Base-by-base conservation (phyloP, 179 eudicot genomes). In the Pouteria campechiana region DNA sequence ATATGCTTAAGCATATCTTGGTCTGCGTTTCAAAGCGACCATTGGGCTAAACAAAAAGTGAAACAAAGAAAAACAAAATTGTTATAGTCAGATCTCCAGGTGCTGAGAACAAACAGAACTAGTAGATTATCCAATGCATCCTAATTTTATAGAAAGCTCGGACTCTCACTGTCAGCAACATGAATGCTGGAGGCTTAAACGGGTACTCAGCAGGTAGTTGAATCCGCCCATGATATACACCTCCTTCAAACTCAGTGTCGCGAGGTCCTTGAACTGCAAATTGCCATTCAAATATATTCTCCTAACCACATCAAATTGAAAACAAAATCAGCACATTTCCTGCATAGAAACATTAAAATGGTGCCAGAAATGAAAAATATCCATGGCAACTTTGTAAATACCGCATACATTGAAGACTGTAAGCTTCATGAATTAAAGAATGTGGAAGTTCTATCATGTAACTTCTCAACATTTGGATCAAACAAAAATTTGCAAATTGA, bases 11-110 rank as follows among this genome's bases (percentile, higher is more conserved):
- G 64, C 98, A 90, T 44, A 90, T 90, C 74, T 90, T 90, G 10
- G 98, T 86, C 58, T 90, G 95, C 40, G 98, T 90, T 64, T 90
- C 98, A 58, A 90, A 90, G 17, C 98, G 95, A 27, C 98, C 98
- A 75, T 82, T 90, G n/a, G 95, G 95, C 98, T 90, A 71, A 41
- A 66, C 60, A 46, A 61, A 31, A 25, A 3, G 36, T 15, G 17
- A 18, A 10, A 38, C 8, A 23, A 29, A 29, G 15, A 23, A 25
- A 33, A 40, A 2, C 21, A 6, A 38, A 6, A 44, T 6, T 31
- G 18, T 25, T 8, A 8, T 7, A 18, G 8, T 17, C 4, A n/a
- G 9, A 23, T 2, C 20, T 42, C n/a, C 6, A 17, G 28, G 25
- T 9, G 17, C n/a, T 8, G 25, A 15, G 38, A 33, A n/a, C 13